Percentiles rank a stretch among this genome's conserved stretches.
Evolutionary conservation across 2,329 filamentous ascomycete species (phyloP).

Genomic region (Echinosphaeria canescens): DNA sequence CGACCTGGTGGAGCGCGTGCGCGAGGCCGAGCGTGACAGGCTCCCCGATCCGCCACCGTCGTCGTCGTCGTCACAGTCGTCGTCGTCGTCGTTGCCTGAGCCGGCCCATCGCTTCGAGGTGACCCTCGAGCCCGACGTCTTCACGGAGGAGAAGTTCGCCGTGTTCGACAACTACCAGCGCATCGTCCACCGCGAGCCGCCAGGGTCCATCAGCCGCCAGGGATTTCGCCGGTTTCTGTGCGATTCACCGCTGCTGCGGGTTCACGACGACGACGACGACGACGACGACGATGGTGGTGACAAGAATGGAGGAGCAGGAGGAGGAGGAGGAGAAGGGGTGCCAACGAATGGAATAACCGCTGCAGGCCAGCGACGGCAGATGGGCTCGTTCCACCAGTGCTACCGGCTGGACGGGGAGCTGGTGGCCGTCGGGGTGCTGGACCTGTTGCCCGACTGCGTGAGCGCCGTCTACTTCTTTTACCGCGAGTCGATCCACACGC

Average conservation of each 20-base stretch:
- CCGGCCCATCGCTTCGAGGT: conserved; percentile 48
- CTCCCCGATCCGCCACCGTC: not conserved
- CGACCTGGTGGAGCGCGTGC: conserved; percentile 40
- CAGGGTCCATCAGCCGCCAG: conserved; percentile 29
- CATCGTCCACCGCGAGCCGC: conserved; percentile 46
- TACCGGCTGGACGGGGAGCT: conserved; percentile 58
- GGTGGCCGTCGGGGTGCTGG: conserved; percentile 56
- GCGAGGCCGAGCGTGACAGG: conserved; percentile 34
- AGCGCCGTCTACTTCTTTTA: conserved; percentile 75
- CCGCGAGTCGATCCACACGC: conserved; percentile 48
- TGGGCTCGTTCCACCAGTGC: conserved; percentile 67
- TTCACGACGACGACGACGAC: conserved; percentile 16
- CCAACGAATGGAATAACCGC: too few species aligned
- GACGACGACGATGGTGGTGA: conserved; percentile 23
- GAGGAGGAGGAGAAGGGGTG: too few species aligned
- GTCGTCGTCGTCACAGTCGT: conserved; percentile 14
- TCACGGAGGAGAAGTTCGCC: conserved; percentile 54
- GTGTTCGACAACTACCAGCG: conserved; percentile 59
- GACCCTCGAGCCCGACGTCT: conserved; percentile 46
- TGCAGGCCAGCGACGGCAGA: conserved; percentile 2
- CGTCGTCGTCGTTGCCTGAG: conserved; percentile 30
- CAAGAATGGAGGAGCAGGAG: too few species aligned
- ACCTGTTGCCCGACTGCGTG: conserved; percentile 55
- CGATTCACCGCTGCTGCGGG: conserved; percentile 37
- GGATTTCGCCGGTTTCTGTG: conserved; percentile 59